Evolutionary conservation across 768 basidiomycete species (phyloP), one percentile per base, ranked within the genome.

Genomic region (Jaapia argillacea): DNA sequence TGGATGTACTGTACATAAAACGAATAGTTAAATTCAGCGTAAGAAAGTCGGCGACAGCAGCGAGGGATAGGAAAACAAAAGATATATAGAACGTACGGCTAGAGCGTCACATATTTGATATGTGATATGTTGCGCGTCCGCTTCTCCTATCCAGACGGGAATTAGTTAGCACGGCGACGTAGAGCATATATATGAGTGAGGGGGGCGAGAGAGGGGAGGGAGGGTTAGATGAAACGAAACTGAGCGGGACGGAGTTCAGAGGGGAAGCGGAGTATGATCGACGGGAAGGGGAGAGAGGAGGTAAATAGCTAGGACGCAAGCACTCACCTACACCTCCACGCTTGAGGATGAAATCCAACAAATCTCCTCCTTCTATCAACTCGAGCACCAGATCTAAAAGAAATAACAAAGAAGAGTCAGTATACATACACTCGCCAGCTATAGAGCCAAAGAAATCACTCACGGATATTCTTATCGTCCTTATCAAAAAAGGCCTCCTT

Each of bases 341-440:
- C 57, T 64, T 67, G 41, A 88, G 58, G 48, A 93, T 90, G 51
- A 76, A 79, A 46, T 90, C 87, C 16, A 93, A 68, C 10, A 98
- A 68, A 58, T 96, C 92, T 0, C 91, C 93, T 7, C 94, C 94
- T 22, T 83, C 76, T 7, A 96, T 72, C 47, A 78, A 77, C 58
- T 96, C 91, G 45, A 93, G 65, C 2, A 93, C 87, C 24, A 93
- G 70, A 58, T 81, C 85, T 87, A 41, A 31, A 58, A 56, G 16
- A 58, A 55, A 45, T 53, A 16, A 51, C 41, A 54, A 60, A 20
- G 65, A 55, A 14, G 57, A 24, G 42, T 69, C 55, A 35, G 63
- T 57, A 6, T 20, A 36, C 36, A 18, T 3, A 40, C 12, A 5
- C 21, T n/a, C n/a, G 28, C 10, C 28, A 10, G 28, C 28, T 33